Evolutionary conservation across 495 filamentous ascomycete species (phyloP), one percentile per base, ranked within the genome.

Genomic region (Xylaria nigripes): DNA sequence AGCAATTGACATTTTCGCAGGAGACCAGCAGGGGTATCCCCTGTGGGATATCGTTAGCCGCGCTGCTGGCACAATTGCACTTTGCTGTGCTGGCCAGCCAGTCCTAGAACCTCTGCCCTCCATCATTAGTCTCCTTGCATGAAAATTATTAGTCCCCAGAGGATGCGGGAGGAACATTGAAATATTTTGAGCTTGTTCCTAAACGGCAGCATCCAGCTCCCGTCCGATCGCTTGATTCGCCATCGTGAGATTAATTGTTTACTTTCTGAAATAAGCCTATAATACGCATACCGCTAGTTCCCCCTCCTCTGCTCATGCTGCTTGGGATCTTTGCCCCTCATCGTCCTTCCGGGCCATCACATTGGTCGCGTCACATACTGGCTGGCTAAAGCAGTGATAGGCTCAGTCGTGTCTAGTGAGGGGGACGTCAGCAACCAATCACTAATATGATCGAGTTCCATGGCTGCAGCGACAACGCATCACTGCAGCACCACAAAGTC

Each of bases 391-490:
- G 53, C 38, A 9, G 43, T 40, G 29, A 64, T 64, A 64, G 64
- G 64, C 52, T 51, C 58, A 18, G 41, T 47, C 43, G 42, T 38
- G 47, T 29, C 54, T 41, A 51, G 48, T 46, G 45, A 51, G 48
- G 41, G 41, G 54, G 41, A 38, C 60, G 59, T 53, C 59, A 46
- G 62, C 45, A 57, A 50, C 56, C 64, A 64, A 66, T 66, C 63
- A 56, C 55, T 49, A 47, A 29, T 40, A 18, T 45, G 45, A 44
- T 22, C 48, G 42, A 45, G 45, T 34, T 41, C 58, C 34, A 42
- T 42, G 50, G 56, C 56, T 58, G 54, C 41, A 60, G 61, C 59
- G 54, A 57, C 64, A 66, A 54, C 64, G 32, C 61, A 66, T 64
- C 63, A 57, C 47, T 58, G 56, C 61, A 58, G 53, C 46, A 50